Conservation (phyloP, 1,284 basidiomycete species). For the Naganishia sp. region DNA sequence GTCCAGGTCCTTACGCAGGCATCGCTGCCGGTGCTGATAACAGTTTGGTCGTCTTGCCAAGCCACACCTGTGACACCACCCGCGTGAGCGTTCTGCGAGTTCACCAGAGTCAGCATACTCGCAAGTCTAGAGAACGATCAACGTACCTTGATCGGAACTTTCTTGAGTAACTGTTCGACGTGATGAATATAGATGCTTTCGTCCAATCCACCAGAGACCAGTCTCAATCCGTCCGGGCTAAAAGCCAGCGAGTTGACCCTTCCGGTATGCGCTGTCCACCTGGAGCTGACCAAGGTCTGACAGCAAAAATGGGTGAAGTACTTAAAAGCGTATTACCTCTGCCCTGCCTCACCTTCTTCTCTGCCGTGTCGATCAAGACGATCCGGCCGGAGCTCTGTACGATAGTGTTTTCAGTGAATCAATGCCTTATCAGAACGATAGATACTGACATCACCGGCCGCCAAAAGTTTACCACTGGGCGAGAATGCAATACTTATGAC, state of each 20-base stretch:
- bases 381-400: conserved; percentile 46
- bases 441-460: conserved; percentile 72
- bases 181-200: conserved; percentile 90
- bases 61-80: conserved; percentile 78
- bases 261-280: conserved; percentile 87
- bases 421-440: neutral
- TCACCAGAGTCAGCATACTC: neutral
- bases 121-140: conserved; percentile 33
- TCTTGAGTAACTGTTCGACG: conserved; percentile 71
- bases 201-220: conserved; percentile 85
- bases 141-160: conserved; percentile 70
- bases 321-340: no score
- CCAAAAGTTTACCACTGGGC: conserved; percentile 71
- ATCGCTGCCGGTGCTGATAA: conserved; percentile 80
- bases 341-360: conserved; percentile 60
- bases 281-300: conserved; percentile 65
- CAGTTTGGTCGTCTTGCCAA: conserved; percentile 65
- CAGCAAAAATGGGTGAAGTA: neutral
- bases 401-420: neutral
- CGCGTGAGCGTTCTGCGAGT: conserved; percentile 67
- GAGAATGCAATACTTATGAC: conserved; percentile 81
- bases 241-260: conserved; percentile 78
- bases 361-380: conserved; percentile 61
- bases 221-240: conserved; percentile 70
- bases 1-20: conserved; percentile 74